A percentile compares a stretch with the other conserved stretches of the same genome.
Conservation (phyloP, 352 stramenopile species). For the Thraustochytrium sp. region DNA sequence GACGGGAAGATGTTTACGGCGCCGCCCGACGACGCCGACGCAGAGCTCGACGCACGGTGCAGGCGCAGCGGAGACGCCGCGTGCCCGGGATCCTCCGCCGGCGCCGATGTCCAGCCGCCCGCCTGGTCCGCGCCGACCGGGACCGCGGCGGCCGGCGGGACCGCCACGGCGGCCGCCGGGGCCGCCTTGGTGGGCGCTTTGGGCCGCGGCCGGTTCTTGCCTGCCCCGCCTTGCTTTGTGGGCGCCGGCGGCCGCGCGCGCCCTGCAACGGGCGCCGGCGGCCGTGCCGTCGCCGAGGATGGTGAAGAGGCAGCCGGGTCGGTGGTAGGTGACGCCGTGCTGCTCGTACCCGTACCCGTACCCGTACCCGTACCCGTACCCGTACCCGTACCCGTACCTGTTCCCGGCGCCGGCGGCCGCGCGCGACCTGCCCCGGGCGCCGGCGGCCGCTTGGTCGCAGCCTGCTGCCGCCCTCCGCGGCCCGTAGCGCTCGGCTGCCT, state of each 20-base stretch:
- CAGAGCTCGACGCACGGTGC: neutral
- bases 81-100: neutral
- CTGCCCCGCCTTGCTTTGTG: neutral
- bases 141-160: neutral
- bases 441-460: neutral
- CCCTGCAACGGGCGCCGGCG: neutral
- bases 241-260: no score
- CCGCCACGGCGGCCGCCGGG: neutral
- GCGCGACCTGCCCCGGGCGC: no score
- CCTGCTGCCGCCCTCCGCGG: neutral
- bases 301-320: neutral
- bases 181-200: neutral
- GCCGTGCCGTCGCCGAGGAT: neutral
- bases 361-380: no score
- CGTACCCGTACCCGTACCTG: neutral
- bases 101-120: neutral
- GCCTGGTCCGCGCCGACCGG: neutral
- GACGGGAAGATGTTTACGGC: neutral
- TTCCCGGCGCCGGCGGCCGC: neutral
- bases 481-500: no score
- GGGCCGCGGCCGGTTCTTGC: neutral
- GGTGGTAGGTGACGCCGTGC: neutral
- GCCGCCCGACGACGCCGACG: neutral
- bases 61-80: neutral
- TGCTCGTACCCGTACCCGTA: neutral